phyloP scores from a whole-genome alignment of 371 early-diverging fungal genomes.

The Rhizopus arrhizus region DNA sequence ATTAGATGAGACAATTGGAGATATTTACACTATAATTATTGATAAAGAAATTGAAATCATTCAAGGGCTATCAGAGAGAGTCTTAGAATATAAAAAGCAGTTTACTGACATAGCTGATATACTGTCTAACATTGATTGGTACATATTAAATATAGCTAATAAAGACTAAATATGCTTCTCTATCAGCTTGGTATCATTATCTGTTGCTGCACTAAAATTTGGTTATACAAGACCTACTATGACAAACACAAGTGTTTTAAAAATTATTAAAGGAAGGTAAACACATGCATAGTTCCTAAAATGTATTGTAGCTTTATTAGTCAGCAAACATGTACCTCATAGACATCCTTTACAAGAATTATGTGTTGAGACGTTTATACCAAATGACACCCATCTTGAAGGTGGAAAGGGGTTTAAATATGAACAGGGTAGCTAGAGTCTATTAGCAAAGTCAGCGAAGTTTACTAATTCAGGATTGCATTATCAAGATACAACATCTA shows the following conservation, averaged over 20 bases:
- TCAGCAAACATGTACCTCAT: neutral
- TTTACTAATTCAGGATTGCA: too few species aligned
- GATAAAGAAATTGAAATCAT: slow-evolving; percentile 78
- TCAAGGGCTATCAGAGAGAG: slow-evolving; percentile 61
- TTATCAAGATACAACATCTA: neutral
- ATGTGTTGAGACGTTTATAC: slow-evolving; percentile 63
- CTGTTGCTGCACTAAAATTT: slow-evolving; percentile 59
- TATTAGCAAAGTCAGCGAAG: neutral
- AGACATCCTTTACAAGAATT: slow-evolving; percentile 80
- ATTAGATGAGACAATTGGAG: slow-evolving; percentile 74
- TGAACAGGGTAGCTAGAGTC: neutral
- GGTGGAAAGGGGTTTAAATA: slow-evolving; percentile 24
- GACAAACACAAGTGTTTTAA: slow-evolving; percentile 45
- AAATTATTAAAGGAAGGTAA: slow-evolving; percentile 66
- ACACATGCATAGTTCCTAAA: neutral
- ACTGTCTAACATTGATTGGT: slow-evolving; percentile 78
- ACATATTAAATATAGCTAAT: neutral
- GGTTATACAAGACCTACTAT: slow-evolving; percentile 63
- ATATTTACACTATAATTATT: slow-evolving; percentile 72
- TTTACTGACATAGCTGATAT: slow-evolving; percentile 44
- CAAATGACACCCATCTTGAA: slow-evolving; percentile 62
- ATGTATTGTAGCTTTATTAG: neutral
- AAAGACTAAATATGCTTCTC: neutral
- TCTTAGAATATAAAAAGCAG: slow-evolving; percentile 39
- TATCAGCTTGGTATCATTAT: slow-evolving; percentile 62